Base-by-base conservation (phyloP, 805 yeast species). In the Monosporozyma servazzii region DNA sequence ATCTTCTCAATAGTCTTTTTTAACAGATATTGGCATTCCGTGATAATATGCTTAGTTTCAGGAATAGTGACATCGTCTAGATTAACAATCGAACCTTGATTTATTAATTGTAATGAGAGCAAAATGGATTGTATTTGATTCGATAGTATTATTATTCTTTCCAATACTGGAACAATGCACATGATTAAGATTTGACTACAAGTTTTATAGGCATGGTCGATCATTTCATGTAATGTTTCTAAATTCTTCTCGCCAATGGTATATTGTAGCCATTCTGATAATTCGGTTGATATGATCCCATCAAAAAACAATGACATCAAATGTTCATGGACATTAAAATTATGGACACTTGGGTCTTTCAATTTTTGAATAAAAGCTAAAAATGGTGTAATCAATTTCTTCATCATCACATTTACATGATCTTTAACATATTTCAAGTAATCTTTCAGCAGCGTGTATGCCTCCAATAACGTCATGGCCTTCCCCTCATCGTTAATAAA, bases 241-340 rank as follows among this genome's bases (percentile, higher is more conserved):
- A 78, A 62, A 29, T 86, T 86, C 54, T 85, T 70, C 54, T 83
- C 88, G 0, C 87, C 89, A 33, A 85, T 68, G 47, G 81, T 79
- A 56, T 82, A 82, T 21, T 78, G 73, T 60, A 86, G 68, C 81
- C 82, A 85, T 51, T 79, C 81, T 53, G 73, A 75, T 1, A 79
- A 67, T 0, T 71, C 65, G 13, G 69, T 71, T 1, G 80, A 73
- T 52, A 82, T 70, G 48, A 77, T 68, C 1, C 85, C 84, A 0
- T 86, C 78, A 60, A 56, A 69, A 64, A 53, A 52, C 27, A 55
- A 53, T 17, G 49, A 53, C 33, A 47, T 51, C 21, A 67, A 37
- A 23, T 73, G 77, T 25, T 68, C 71, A 30, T 64, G 60, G 29
- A 78, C 56, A 13, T 50, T 48, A 23, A 48, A 42, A 23, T 46